Evolutionary conservation across 495 filamentous ascomycete genomes (phyloP), one percentile per base, ranked within the genome.

Genomic region (Lasiosphaeria hispida): DNA sequence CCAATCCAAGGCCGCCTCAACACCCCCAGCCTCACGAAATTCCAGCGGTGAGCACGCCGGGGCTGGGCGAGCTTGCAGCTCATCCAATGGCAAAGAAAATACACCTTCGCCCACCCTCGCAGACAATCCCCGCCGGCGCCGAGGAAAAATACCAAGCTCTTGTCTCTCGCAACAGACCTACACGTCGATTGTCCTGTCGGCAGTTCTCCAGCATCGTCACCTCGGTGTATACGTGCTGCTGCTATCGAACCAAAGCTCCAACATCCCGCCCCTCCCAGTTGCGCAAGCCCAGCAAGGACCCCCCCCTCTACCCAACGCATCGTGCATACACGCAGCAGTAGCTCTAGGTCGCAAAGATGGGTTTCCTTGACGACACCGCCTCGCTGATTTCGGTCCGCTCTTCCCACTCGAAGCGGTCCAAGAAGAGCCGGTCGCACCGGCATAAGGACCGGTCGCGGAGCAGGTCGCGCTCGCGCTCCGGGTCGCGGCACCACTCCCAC

Each of bases 301-400:
- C 36, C 33, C 48, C 3, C 17, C 8, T 9, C 49, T 14, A n/a
- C 45, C 14, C 18, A 42, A 14, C n/a, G 9, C 44, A 48, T 3
- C 19, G 9, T 10, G 23, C 43, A 17, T 11, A 42, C 9, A 30
- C 34, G 7, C 23, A n/a, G 34, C 43, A 48, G 15, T 11, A 10
- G 18, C 18, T 15, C 38, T 5, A 30, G 23, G 2, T 30, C 48
- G 37, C 44, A 44, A 61, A 59, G 13, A 78, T 78, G 75, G 75
- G 75, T 38, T 51, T 76, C 54, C 67, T 76, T 61, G 74, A 76
- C 60, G 75, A 78, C 59, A 66, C 68, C 55, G 70, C 69, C 11
- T 74, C 72, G 14, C 67, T 72, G 53, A 53, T 77, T 40, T 78
- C 75, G 43, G 63, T 57, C 53, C 67, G 69, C 38, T 71, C 66